Conservation (phyloP, 2,329 filamentous ascomycete genomes). For the Pezicula neosporulosa region DNA sequence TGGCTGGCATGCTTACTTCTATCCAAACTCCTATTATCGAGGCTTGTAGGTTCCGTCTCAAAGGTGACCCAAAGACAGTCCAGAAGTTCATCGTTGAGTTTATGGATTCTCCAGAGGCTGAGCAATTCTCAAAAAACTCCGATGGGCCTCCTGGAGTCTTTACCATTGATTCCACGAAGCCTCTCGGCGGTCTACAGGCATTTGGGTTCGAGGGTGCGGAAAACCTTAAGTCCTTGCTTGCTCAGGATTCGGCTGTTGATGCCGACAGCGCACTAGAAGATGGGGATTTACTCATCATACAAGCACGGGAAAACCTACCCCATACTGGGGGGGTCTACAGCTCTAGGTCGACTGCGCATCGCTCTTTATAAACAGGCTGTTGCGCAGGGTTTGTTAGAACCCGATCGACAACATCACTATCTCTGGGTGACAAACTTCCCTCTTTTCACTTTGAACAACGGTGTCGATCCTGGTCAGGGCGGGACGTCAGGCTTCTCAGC, state of each 20-base stretch:
- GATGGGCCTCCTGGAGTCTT: slow-evolving; percentile 80
- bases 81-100: slow-evolving; percentile 64
- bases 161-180: slow-evolving; percentile 68
- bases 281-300: slow-evolving; percentile 78
- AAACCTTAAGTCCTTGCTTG: slow-evolving; percentile 32
- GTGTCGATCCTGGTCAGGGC: slow-evolving; percentile 61
- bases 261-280: slow-evolving; percentile 41
- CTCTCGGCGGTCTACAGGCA: slow-evolving; percentile 71
- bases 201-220: slow-evolving; percentile 72
- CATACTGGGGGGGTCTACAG: slow-evolving; percentile 69
- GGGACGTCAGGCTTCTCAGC: slow-evolving; percentile 76
- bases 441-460: slow-evolving; percentile 74
- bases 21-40: slow-evolving; percentile 70
- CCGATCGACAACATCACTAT: slow-evolving; percentile 54
- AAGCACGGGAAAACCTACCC: slow-evolving; percentile 65
- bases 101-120: slow-evolving; percentile 61
- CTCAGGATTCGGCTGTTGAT: slow-evolving; percentile 10
- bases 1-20: slow-evolving; percentile 72
- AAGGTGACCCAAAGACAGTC: slow-evolving; percentile 48
- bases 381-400: slow-evolving; percentile 17
- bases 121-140: slow-evolving; percentile 61
- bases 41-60: slow-evolving; percentile 63
- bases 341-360: slow-evolving; percentile 29
- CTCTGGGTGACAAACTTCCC: slow-evolving; percentile 88
- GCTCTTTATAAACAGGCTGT: slow-evolving; percentile 26